Percentiles rank a stretch among this genome's conserved stretches.
Evolutionary conservation across 768 basidiomycete genomes (phyloP).

Genomic region (Suillus sp.): DNA sequence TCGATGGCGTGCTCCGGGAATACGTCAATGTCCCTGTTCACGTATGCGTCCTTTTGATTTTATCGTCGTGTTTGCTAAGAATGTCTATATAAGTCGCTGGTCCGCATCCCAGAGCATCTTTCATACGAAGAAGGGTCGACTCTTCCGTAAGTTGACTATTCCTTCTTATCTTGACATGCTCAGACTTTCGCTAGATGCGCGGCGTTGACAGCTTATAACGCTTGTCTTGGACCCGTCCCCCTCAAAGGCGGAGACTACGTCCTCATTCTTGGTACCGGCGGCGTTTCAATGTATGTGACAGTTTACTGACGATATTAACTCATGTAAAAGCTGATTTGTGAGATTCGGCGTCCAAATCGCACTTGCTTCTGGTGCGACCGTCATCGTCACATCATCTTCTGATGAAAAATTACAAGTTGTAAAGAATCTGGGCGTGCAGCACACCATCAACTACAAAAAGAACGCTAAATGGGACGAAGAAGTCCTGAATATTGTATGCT

Average conservation of each 20-base stretch:
- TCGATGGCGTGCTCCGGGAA: constrained; percentile 55
- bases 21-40: constrained; percentile 53
- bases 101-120: constrained; percentile 56
- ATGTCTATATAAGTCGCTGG: constrained; percentile 40
- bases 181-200: constrained; percentile 43
- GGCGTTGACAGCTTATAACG: constrained; percentile 66
- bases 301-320: too few species aligned
- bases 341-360: constrained; percentile 65
- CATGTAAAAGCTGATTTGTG: constrained; percentile 14
- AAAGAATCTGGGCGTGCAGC: constrained; percentile 50
- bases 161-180: neutral
- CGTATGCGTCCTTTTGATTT: constrained; percentile 25
- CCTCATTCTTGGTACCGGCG: constrained; percentile 57
- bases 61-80: neutral
- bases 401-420: constrained; percentile 61
- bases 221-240: constrained; percentile 49
- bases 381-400: constrained; percentile 69
- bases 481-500: constrained; percentile 45
- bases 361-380: constrained; percentile 60
- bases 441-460: constrained; percentile 64
- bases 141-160: constrained; percentile 45
- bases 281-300: constrained; percentile 51
- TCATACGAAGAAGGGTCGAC: constrained; percentile 67
- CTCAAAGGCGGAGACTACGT: constrained; percentile 62
- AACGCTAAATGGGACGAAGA: constrained; percentile 61